Base-by-base conservation (phyloP, 768 basidiomycete genomes). In the Kwoniella bestiolae region DNA sequence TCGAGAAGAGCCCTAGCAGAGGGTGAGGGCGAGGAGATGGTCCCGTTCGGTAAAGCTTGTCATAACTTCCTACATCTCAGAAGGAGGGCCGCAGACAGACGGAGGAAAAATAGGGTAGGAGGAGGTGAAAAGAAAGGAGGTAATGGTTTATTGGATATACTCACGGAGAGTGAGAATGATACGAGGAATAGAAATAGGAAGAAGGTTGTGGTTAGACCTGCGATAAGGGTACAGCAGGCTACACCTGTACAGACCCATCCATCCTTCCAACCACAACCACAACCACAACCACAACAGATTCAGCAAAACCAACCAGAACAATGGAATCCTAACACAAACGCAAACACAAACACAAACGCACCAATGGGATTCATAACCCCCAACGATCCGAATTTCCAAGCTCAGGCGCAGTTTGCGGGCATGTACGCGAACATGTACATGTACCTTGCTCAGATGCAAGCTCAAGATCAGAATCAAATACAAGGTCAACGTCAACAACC, bases 31-130 rank as follows among this genome's bases (percentile, higher is more conserved):
- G 60, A 61, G 9, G 35, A 41, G 3, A 50, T 29, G 23, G 32
- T 70, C 1, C 70, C 73, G 3, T 32, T 67, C 3, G 71, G 67
- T n/a, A 75, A 75, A 46, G 68, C 69, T 1, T 75, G 73, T 53
- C 73, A 75, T 28, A 75, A 70, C 53, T 65, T 52, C 49, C 47
- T 75, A 3, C 38, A 64, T 5, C 52, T 58, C 3, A 25, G 57
- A 18, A 62, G 66, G n/a, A n/a, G 60, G 8, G 56, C 67, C 9
- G 61, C 65, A 3, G 46, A 56, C 2, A 56, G 55, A 32, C 49
- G 55, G 31, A 35, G 63, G 41, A 32, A 67, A 47, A 38, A 7
- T 21, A 47, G n/a, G 14, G 12, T 28, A 3, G 38, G 14, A 28
- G 31, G 12, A 8, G 23, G 47, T 7, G 23, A n/a, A n/a, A n/a